Evolutionary conservation across 176 grass and related monocot species (phyloP).

Genomic region (Lolium rigidum): DNA sequence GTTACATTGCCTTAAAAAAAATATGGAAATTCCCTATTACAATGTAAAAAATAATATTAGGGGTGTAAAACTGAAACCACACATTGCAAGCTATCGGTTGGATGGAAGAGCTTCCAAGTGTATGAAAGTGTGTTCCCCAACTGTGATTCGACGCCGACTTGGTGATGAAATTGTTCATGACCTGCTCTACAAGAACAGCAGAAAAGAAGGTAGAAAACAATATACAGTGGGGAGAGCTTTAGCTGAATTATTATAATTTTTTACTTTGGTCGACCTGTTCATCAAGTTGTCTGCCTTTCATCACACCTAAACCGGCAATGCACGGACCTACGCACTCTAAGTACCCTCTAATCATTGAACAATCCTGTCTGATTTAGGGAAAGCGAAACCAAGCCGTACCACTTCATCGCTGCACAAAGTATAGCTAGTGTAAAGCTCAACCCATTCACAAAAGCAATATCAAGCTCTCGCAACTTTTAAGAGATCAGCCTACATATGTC

Average conservation of each 20-base stretch:
- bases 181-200: neutral
- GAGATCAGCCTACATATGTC: too few relatives aligned
- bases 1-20: neutral
- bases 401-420: neutral
- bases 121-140: neutral
- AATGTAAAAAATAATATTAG: too few relatives aligned
- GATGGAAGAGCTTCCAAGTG: neutral
- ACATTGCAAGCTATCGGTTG: neutral
- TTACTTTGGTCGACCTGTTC: neutral
- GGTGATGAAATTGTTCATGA: neutral
- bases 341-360: conserved; percentile 22
- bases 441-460: conserved; percentile 10
- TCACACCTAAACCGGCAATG: conserved; percentile 30
- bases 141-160: neutral
- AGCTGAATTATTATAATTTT: neutral
- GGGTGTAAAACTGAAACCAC: neutral
- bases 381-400: neutral
- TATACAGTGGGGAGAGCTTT: neutral
- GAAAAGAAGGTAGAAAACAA: neutral
- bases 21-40: too few relatives aligned
- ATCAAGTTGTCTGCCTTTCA: conserved; percentile 21
- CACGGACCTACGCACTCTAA: neutral
- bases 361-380: neutral
- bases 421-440: conserved; percentile 5
- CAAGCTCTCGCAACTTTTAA: neutral